A percentile compares a stretch with the other conserved stretches of the same genome.
Conservation (phyloP, 257 asterid species). For the Paulownia fortunei region DNA sequence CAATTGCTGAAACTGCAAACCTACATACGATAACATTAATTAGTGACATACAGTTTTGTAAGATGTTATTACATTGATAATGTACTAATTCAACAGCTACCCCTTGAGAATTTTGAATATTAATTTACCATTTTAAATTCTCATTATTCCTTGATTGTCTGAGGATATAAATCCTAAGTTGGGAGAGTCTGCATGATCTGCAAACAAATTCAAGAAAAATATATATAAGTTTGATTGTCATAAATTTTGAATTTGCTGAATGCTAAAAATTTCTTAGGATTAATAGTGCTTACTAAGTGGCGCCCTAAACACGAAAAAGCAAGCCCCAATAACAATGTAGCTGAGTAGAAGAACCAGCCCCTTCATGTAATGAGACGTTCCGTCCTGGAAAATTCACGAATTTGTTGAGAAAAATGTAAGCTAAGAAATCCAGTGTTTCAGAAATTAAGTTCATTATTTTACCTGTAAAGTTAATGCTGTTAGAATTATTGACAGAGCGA, state of each 20-base stretch:
- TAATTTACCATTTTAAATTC: conserved; percentile 44
- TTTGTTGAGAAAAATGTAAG: neutral
- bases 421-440: neutral
- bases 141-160: conserved; percentile 40
- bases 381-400: conserved; percentile 64
- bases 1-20: conserved; percentile 24
- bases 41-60: neutral
- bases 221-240: neutral
- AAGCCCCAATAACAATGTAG: conserved; percentile 65
- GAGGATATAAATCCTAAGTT: conserved; percentile 20
- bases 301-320: conserved; percentile 60
- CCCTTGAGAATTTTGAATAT: neutral
- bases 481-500: conserved; percentile 67
- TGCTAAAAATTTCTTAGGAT: neutral
- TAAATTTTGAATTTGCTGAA: neutral
- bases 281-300: conserved; percentile 57
- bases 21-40: neutral
- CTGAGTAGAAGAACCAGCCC: conserved; percentile 81
- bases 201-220: neutral
- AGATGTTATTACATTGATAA: neutral
- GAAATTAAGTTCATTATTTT: neutral
- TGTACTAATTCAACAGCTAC: neutral
- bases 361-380: conserved; percentile 88
- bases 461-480: conserved; percentile 85
- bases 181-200: conserved; percentile 23